phyloP scores from a whole-genome alignment of 768 basidiomycete species.

The Boletus insuetus region DNA sequence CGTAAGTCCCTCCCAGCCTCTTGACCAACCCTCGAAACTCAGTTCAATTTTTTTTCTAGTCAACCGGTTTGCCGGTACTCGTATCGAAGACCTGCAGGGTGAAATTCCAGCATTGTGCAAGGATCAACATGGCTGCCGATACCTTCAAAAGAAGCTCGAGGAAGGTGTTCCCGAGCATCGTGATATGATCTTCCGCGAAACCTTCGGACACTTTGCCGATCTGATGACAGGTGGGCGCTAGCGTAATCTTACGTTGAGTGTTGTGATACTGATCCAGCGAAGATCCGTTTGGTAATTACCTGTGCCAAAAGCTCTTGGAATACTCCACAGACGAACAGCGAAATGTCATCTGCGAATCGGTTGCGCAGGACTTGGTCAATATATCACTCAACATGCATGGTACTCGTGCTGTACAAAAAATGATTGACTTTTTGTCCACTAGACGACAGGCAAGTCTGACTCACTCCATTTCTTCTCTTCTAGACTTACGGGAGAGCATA shows the following conservation, averaged over 20 bases:
- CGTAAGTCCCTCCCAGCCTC: conserved; percentile 56
- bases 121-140: conserved; percentile 98
- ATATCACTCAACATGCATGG: conserved; percentile 99
- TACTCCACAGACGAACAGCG: conserved; percentile 97
- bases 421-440: conserved; percentile 98
- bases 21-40: not conserved
- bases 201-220: conserved; percentile 95
- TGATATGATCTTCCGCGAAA: conserved; percentile 99
- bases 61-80: conserved; percentile 95
- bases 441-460: conserved; percentile 77
- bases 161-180: conserved; percentile 94
- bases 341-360: conserved; percentile 94
- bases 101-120: conserved; percentile 95
- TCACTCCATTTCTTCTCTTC: conserved; percentile 37
- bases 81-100: conserved; percentile 92
- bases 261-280: conserved; percentile 1
- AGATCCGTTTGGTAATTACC: conserved; percentile 99
- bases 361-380: conserved; percentile 94
- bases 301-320: conserved; percentile 97
- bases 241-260: not conserved
- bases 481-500: conserved; percentile 55
- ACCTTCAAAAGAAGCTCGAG: conserved; percentile 98
- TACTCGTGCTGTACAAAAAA: conserved; percentile 98
- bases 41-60: conserved; percentile 42
- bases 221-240: conserved; percentile 83